These are phyloP conservation scores for Rubia tinctorum DNA, from an alignment of 305 asterid species.

Conservation along the genomic window DNA sequence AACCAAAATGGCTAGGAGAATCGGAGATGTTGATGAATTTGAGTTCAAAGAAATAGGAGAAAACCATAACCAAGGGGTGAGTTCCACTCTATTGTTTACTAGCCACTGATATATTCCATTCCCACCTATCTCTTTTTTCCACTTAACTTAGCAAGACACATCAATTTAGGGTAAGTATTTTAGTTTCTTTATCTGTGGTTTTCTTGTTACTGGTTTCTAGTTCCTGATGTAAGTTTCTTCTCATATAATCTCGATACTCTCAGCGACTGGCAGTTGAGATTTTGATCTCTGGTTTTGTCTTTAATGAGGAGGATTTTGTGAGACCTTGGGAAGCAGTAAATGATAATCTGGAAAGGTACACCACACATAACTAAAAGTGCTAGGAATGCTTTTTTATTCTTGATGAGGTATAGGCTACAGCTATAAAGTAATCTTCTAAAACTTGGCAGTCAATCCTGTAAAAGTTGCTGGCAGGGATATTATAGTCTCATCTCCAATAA, in stretches of 20 bases:
- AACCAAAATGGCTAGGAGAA: constrained; percentile 93
- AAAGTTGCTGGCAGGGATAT: background rate
- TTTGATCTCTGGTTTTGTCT: constrained; percentile 78
- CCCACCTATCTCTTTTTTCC: constrained; percentile 8
- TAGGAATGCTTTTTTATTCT: background rate
- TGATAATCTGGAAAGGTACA: constrained; percentile 78
- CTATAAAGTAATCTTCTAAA: background rate
- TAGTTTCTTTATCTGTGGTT: background rate
- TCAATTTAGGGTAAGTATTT: background rate
- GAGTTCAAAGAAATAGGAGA: constrained; percentile 87
- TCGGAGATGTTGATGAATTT: constrained; percentile 90
- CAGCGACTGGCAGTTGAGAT: constrained; percentile 94
- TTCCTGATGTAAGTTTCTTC: constrained; percentile 12
- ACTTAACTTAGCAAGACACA: background rate
- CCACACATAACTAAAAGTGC: constrained; percentile 13
- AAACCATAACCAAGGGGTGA: constrained; percentile 95
- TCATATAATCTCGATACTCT: constrained; percentile 26
- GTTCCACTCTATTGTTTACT: constrained; percentile 22
- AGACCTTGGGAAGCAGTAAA: constrained; percentile 86
- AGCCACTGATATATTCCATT: background rate
- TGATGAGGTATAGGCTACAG: background rate
- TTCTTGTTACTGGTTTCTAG: background rate
- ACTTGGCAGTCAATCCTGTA: background rate
- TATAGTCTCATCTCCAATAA: background rate
- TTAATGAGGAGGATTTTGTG: constrained; percentile 75